Base-by-base conservation (phyloP, 495 filamentous ascomycete species). In the Amorphotheca resinae region DNA sequence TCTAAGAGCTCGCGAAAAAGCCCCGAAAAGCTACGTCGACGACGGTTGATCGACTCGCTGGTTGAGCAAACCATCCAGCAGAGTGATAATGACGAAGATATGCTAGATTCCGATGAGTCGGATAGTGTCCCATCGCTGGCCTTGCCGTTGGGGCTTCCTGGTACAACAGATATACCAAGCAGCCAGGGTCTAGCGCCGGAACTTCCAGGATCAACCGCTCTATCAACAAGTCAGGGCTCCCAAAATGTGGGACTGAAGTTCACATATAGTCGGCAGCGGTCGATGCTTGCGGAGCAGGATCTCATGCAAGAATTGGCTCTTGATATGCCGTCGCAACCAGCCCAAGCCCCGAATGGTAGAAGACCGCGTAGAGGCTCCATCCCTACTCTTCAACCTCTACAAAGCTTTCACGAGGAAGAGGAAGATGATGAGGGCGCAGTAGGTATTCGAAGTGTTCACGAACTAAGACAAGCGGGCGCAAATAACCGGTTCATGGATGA, bases 391-490 rank as follows among this genome's bases (percentile, higher is more conserved):
- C 14, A 52, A 51, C 49, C 48, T 46, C 48, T 55, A 39, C 18
- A 54, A 15, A 53, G 50, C 43, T 53, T 56, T 16, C 43, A 48
- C 23, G 49, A 46, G 16, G 46, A 64, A 15, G 60, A 70, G 12
- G 64, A 75, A 31, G 75, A 79, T n/a, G 69, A 72, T 11, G 69
- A 70, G 4, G 62, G 60, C 22, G 56, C 67, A 21, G 70, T 69
- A 20, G 70, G 73, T 38, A 79, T 95, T 44, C 76, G 81, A 37
- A 91, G 79, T 48, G 82, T 95, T 25, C 87, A 96, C 55, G 91
- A 98, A 58, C 68, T 98, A 33, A 73, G 87, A 48, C 82, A 86
- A 49, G 79, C 86, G 30, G 91, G 91, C 6, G 78, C 79, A 17
- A 93, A 88, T 57, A 79, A 77, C 37, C 80, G 87, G 15, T 87